A percentile compares a stretch with the other conserved stretches of the same genome.
Conservation (phyloP, 805 yeast species). For the Candida quercuum region DNA sequence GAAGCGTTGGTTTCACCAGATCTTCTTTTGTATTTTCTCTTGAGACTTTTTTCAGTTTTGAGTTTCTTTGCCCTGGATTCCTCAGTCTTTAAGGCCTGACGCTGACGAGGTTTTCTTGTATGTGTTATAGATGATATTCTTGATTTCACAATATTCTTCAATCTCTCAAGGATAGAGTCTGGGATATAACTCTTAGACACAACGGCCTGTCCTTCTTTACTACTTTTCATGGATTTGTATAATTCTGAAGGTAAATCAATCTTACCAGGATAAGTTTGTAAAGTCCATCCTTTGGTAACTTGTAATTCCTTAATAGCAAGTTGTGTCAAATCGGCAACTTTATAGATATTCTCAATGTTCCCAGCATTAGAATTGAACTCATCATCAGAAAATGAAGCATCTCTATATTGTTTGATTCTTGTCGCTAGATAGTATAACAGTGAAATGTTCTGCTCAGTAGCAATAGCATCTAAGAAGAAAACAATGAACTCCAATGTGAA, state of each 20-base stretch:
- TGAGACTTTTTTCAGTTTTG: slow-evolving; percentile 5
- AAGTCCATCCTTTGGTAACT: slow-evolving; percentile 57
- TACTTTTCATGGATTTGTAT: slow-evolving; percentile 53
- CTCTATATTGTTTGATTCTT: slow-evolving; percentile 73
- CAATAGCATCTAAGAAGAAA: slow-evolving; percentile 55
- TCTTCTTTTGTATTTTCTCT: slow-evolving; percentile 12
- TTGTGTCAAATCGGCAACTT: slow-evolving; percentile 71
- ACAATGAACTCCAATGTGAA: slow-evolving; percentile 57
- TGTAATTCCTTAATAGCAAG: slow-evolving; percentile 54
- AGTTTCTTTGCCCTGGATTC: slow-evolving; percentile 17
- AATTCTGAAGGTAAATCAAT: slow-evolving; percentile 65
- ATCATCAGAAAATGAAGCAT: slow-evolving; percentile 37
- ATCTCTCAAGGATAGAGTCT: slow-evolving; percentile 35
- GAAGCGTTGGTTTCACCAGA: too few relatives aligned
- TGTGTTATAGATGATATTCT: slow-evolving; percentile 26
- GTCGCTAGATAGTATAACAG: slow-evolving; percentile 71
- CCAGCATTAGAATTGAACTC: slow-evolving; percentile 23
- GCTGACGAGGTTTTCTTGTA: slow-evolving; percentile 11
- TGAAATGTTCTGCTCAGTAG: slow-evolving; percentile 62
- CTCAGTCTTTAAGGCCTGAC: slow-evolving; percentile 6
- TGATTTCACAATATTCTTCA: slow-evolving; percentile 28
- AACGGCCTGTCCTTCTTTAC: slow-evolving; percentile 51
- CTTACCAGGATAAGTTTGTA: slow-evolving; percentile 80
- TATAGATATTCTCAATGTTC: slow-evolving; percentile 43
- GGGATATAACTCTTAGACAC: slow-evolving; percentile 53